These are phyloP conservation scores for Saccharum hybrid DNA, from an alignment of 202 grass and related monocot species.

Conservation along the genomic window DNA sequence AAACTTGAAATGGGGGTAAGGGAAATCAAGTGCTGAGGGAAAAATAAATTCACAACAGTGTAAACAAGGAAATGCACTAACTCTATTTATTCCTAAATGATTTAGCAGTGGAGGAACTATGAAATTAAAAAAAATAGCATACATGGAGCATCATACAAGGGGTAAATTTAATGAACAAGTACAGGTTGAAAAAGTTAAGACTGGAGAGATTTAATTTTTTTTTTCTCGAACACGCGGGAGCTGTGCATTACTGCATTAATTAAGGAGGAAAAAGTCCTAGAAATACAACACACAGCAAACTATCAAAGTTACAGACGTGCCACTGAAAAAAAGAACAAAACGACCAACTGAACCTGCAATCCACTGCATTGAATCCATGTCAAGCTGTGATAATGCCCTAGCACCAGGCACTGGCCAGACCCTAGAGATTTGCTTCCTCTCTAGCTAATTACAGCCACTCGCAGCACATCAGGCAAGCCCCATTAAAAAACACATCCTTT, in stretches of 20 bases:
- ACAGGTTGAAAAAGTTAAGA: not conserved
- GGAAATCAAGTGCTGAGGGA: not conserved
- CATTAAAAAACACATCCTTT: not conserved
- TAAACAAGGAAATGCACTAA: not conserved
- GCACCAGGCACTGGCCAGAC: too few species aligned
- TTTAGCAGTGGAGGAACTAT: not conserved
- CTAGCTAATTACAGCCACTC: too few species aligned
- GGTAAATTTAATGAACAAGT: not conserved
- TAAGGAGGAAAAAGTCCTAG: not conserved
- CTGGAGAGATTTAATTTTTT: not conserved
- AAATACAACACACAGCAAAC: not conserved
- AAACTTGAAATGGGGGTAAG: slow-evolving; percentile 14
- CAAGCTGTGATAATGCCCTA: not conserved
- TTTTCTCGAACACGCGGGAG: not conserved
- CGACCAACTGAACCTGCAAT: not conserved
- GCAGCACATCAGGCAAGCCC: not conserved
- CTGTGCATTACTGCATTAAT: not conserved
- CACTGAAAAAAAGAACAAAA: not conserved
- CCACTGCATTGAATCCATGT: not conserved
- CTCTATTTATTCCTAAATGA: not conserved
- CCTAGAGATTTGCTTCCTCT: too few species aligned
- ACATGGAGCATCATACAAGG: not conserved
- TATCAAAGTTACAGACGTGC: not conserved
- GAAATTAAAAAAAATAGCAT: slow-evolving; percentile 25
- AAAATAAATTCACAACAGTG: not conserved